Evolutionary conservation across 2,329 filamentous ascomycete species (phyloP).

Genomic region (Ilyonectria sp.): DNA sequence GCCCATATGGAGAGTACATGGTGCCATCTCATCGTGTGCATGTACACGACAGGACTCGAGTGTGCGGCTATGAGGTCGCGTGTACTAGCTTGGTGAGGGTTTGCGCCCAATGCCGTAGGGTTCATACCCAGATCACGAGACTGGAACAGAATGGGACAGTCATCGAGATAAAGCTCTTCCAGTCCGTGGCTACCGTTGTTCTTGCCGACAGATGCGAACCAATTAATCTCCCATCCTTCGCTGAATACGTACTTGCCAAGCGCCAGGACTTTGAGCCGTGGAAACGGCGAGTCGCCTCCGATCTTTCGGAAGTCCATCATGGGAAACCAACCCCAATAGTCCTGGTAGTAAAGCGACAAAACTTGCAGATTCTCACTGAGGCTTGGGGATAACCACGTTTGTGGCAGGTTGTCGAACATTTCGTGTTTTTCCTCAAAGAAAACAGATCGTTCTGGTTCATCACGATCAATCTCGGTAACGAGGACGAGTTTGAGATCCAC

Average conservation of each 20-base stretch:
- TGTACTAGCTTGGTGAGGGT: constrained; percentile 23
- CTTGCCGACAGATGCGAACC: constrained; percentile 57
- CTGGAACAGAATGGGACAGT: constrained; percentile 55
- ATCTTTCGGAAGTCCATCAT: constrained; percentile 52
- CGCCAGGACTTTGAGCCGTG: constrained; percentile 56
- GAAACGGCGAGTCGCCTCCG: constrained; percentile 47
- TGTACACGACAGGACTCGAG: background rate
- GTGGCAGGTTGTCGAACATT: constrained; percentile 39
- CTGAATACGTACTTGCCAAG: constrained; percentile 60
- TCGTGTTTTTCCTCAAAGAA: constrained; percentile 32
- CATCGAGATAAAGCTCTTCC: constrained; percentile 58
- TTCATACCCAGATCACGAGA: background rate
- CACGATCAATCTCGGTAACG: background rate
- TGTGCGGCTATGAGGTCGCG: accelerated
- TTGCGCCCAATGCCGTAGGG: background rate
- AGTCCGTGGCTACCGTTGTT: constrained; percentile 44
- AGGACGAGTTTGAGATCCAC: constrained; percentile 27
- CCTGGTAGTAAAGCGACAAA: constrained; percentile 56
- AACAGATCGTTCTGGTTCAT: background rate
- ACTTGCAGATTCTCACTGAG: constrained; percentile 48
- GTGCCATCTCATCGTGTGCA: constrained; percentile 31
- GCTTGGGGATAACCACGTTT: constrained; percentile 39
- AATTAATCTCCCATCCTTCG: constrained; percentile 62
- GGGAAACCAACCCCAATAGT: constrained; percentile 59
- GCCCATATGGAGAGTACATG: constrained; percentile 25